Conservation (phyloP, 345 rosid genomes). For the Lepidium aucheri region DNA sequence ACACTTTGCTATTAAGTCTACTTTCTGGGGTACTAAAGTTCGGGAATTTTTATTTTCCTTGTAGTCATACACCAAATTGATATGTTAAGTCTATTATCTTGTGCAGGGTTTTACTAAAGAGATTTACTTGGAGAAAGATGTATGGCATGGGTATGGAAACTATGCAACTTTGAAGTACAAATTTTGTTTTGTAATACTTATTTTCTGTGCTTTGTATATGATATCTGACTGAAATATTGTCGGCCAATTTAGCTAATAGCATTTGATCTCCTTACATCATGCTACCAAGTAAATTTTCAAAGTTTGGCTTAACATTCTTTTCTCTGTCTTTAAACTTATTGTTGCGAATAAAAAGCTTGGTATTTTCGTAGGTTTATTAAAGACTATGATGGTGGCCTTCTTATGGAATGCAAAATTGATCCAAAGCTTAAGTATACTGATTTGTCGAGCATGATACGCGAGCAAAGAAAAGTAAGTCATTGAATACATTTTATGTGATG, state of each 20-base stretch:
- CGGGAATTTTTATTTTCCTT: not conserved
- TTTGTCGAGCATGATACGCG: constrained; percentile 83
- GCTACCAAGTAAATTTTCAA: not conserved
- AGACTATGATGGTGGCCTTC: constrained; percentile 98
- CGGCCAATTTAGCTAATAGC: not conserved
- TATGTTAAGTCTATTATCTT: not conserved
- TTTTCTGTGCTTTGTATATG: not conserved
- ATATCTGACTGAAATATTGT: not conserved
- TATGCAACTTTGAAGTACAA: constrained; percentile 5
- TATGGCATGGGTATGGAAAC: constrained; percentile 89
- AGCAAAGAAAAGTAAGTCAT: constrained; percentile 70
- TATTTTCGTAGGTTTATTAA: constrained; percentile 60
- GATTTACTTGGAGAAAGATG: constrained; percentile 91
- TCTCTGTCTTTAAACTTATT: not conserved
- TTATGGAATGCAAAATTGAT: constrained; percentile 98
- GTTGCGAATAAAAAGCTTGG: constrained; percentile 4
- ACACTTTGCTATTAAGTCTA: not conserved
- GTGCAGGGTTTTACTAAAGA: constrained; percentile 97
- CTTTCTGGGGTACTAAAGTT: not conserved
- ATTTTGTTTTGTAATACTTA: not conserved
- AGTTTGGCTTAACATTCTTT: not conserved
- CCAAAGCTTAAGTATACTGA: constrained; percentile 96
- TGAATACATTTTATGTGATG: not conserved
- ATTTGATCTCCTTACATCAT: not conserved
- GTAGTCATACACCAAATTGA: not conserved